Evolutionary conservation across 1,284 basidiomycete species (phyloP).

Genomic region (Austroboletus niveus): DNA sequence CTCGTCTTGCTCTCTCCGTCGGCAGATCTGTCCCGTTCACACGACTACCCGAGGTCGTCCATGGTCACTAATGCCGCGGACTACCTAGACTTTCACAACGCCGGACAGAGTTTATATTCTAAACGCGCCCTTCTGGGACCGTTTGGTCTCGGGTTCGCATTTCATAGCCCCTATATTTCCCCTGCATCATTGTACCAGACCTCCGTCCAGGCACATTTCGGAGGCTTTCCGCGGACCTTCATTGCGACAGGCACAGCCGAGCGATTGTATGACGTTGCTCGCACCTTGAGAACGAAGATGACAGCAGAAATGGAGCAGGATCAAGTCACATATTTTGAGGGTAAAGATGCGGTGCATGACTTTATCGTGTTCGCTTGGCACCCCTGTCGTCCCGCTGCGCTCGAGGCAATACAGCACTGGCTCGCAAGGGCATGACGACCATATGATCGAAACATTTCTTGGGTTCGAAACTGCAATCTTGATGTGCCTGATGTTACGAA

Average conservation of each 20-base stretch:
- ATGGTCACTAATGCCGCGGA: conserved; percentile 25
- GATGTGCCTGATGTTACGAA: background rate
- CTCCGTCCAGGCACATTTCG: conserved; percentile 22
- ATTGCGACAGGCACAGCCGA: conserved; percentile 36
- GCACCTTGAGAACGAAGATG: conserved; percentile 38
- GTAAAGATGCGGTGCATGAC: conserved; percentile 53
- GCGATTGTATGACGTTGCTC: conserved; percentile 29
- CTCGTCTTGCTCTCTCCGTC: conserved; percentile 48
- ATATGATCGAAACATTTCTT: background rate
- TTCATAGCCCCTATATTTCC: conserved; percentile 15
- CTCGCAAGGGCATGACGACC: conserved; percentile 1
- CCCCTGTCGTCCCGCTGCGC: conserved; percentile 43
- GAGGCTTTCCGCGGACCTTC: conserved; percentile 37
- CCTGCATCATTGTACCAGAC: conserved; percentile 10
- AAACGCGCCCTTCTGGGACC: conserved; percentile 18
- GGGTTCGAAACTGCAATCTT: too few relatives aligned
- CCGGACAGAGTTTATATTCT: conserved; percentile 4
- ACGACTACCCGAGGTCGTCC: conserved; percentile 22
- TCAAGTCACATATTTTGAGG: conserved; percentile 47
- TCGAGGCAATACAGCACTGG: conserved; percentile 51
- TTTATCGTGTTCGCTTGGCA: conserved; percentile 48
- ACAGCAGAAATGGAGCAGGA: conserved; percentile 34
- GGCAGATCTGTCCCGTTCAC: conserved; percentile 37
- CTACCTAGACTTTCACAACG: conserved; percentile 14
- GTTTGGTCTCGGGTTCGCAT: conserved; percentile 16